A percentile compares a stretch with the other conserved stretches of the same genome.
Evolutionary conservation across 108 stramenopile genomes (phyloP).

Genomic region (Bacterosira constricta): DNA sequence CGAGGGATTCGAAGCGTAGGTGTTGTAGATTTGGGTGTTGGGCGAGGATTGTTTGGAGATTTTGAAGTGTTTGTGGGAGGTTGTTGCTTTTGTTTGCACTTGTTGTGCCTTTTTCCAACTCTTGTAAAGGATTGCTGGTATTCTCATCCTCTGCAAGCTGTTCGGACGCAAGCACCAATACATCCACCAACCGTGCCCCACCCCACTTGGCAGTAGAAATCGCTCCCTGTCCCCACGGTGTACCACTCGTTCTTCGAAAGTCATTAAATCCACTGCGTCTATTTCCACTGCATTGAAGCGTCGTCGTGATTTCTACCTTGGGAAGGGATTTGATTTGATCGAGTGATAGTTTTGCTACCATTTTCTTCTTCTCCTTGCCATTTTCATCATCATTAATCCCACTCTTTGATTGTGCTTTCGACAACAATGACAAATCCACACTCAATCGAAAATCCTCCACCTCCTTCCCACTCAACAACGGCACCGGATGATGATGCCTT

Average conservation of each 20-base stretch:
- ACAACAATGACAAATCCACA: conserved; percentile 60
- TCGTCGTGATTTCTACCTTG: conserved; percentile 73
- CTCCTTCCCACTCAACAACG: conserved; percentile 69
- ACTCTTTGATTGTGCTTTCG: no score
- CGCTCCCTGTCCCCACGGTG: conserved; percentile 92
- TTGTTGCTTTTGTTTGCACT: conserved; percentile 21
- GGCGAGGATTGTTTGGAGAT: conserved; percentile 30
- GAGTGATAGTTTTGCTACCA: conserved; percentile 43
- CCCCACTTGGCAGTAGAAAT: conserved; percentile 94
- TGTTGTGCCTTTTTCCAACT: conserved; percentile 38
- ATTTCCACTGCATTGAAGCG: conserved; percentile 98
- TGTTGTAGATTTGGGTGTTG: conserved; percentile 50
- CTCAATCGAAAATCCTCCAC: conserved; percentile 64
- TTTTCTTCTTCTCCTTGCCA: conserved; percentile 12
- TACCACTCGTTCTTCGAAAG: conserved; percentile 84
- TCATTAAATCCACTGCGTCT: conserved; percentile 87
- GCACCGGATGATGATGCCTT: conserved; percentile 90
- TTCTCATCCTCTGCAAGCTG: conserved; percentile 56
- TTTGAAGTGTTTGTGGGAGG: conserved; percentile 26
- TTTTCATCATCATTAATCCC: not conserved
- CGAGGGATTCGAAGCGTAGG: conserved; percentile 84
- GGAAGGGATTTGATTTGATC: conserved; percentile 77
- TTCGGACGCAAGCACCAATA: conserved; percentile 65
- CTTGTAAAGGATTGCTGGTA: conserved; percentile 57
- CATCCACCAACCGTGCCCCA: conserved; percentile 87